Base-by-base conservation (phyloP, 2,329 filamentous ascomycete genomes). In the Dothiorella sarmentorum region DNA sequence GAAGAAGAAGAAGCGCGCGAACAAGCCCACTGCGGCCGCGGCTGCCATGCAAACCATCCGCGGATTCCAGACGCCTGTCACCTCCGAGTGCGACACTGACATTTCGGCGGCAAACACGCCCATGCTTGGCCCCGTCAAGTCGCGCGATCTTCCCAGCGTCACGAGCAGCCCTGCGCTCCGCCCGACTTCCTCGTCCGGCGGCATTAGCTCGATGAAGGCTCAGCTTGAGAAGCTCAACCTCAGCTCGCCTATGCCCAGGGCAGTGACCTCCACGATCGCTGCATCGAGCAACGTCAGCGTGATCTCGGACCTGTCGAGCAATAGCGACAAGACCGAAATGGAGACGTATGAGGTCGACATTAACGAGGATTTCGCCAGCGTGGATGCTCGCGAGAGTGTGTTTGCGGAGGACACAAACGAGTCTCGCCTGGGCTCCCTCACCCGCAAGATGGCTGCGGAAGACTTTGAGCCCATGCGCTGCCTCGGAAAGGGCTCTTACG, bases 401-500 rank as follows among this genome's bases (percentile, higher is more conserved):
- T 27, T 40, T n/a, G 57, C 27, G 6, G 45, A 52, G 2, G 35
- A 27, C 10, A 69, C 70, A 1, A 82, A 82, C 24, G 80, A 81
- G 15, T 73, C 84, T 73, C 82, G 65, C 69, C 80, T 67, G 71
- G 79, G 74, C 62, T 72, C 80, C 33, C 68, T 83, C 42, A 77
- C 78, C 61, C 85, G 89, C 63, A 97, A 99, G 78, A 97, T 97
- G 88, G 88, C 87, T 7, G 87, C 91, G 2, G 85, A 87, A 10
- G 94, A 99, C 71, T 99, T 99, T 71, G 88, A 96, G 68, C 85
- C 89, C 10, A 78, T 99, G 52, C 89, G 90, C 51, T 97, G 93
- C 73, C 86, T 99, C 20, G 95, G 95, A 59, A 97, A 97, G 71
- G 94, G 94, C 49, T 91, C 94, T 13, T 99, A 94, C 71, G 94